Conservation (phyloP, 805 yeast species). For the Groenewaldozyma tartarivorans region DNA sequence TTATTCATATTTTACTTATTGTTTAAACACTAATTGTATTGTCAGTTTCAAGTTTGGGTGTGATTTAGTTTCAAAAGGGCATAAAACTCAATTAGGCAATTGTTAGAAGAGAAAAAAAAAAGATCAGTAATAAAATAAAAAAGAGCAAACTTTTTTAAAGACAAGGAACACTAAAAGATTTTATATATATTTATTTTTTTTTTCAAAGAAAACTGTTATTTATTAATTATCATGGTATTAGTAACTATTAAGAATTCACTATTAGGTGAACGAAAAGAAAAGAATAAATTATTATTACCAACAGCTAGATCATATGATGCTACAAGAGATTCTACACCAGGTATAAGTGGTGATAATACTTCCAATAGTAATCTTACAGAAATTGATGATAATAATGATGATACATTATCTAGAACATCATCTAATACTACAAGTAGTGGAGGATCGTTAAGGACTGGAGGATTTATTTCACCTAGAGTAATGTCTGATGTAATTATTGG, state of each 20-base stretch:
- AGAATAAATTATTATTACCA: slow-evolving; percentile 23
- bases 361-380: neutral
- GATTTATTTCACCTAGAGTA: slow-evolving; percentile 57
- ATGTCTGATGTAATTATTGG: slow-evolving; percentile 93
- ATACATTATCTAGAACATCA: slow-evolving; percentile 7
- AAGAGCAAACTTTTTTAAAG: no score
- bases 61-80: no score
- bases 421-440: slow-evolving; percentile 13
- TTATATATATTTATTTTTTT: no score
- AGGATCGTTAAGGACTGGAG: slow-evolving; percentile 9
- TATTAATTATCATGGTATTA: slow-evolving; percentile 21
- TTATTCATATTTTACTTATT: no score
- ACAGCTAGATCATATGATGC: slow-evolving; percentile 18
- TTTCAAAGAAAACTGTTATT: no score
- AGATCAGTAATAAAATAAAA: no score
- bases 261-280: slow-evolving; percentile 17
- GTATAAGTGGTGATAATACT: slow-evolving; percentile 9
- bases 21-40: no score
- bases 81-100: no score
- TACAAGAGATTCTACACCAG: no score
- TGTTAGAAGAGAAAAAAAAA: no score
- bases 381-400: slow-evolving; percentile 6
- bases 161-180: no score
- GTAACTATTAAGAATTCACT: slow-evolving; percentile 25
- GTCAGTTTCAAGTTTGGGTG: no score